phyloP scores from a whole-genome alignment of 345 rosid species.

The Pugionium dolabratum region DNA sequence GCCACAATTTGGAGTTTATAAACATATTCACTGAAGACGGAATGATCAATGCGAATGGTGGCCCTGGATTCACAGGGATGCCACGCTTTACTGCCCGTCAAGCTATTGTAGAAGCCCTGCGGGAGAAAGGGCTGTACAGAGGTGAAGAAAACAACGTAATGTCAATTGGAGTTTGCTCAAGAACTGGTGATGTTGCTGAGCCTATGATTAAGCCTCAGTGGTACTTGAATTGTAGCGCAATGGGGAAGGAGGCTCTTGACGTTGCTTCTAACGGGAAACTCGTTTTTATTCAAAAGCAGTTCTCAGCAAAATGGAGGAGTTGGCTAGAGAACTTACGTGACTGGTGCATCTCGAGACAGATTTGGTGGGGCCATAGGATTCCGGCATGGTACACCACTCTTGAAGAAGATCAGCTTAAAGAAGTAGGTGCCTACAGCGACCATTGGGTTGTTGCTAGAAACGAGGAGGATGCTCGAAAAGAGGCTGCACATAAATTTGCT shows the following conservation, averaged over 20 bases:
- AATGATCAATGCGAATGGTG: conserved; percentile 68
- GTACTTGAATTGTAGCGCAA: conserved; percentile 60
- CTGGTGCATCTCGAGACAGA: conserved; percentile 92
- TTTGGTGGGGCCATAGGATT: conserved; percentile 93
- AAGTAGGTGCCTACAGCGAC: conserved; percentile 65
- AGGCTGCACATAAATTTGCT: conserved; percentile 51
- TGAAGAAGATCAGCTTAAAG: conserved; percentile 64
- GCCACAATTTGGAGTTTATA: conserved; percentile 67
- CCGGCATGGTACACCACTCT: conserved; percentile 85
- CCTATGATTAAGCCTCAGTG: conserved; percentile 90
- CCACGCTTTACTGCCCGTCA: conserved; percentile 82
- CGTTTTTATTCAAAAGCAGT: conserved; percentile 74
- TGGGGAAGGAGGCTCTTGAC: conserved; percentile 74
- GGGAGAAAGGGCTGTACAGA: conserved; percentile 64
- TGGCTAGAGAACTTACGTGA: conserved; percentile 91
- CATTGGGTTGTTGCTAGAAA: conserved; percentile 75
- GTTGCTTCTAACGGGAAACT: conserved; percentile 57
- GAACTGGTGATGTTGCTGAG: conserved; percentile 72
- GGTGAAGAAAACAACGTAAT: conserved; percentile 78
- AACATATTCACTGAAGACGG: conserved; percentile 86
- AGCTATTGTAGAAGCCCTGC: conserved; percentile 62
- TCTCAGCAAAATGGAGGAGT: conserved; percentile 84
- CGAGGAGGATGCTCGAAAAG: conserved; percentile 57
- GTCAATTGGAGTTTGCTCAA: conserved; percentile 75
- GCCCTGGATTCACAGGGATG: conserved; percentile 67